Evolutionary conservation across 2,329 filamentous ascomycete genomes (phyloP).

Genomic region (Clonostachys chloroleuca): DNA sequence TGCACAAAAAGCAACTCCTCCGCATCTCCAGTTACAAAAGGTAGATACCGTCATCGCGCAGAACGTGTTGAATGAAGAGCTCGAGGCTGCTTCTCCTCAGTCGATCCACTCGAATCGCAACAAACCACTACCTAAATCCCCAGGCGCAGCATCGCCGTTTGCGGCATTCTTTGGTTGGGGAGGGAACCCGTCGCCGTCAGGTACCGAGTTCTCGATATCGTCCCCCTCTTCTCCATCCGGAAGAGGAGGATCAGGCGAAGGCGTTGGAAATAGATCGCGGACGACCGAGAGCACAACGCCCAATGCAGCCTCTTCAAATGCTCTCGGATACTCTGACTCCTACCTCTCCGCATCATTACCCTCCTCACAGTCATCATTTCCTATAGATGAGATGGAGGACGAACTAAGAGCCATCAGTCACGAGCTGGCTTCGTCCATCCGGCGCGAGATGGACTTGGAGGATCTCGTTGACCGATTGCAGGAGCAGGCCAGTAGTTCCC

Average conservation of each 20-base stretch:
- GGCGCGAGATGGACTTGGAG: slow-evolving; percentile 93
- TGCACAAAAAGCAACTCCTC: slow-evolving; percentile 43
- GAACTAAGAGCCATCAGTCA: slow-evolving; percentile 90
- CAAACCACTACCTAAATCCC: slow-evolving; percentile 52
- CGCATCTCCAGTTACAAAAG: slow-evolving; percentile 45
- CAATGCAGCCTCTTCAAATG: slow-evolving; percentile 33
- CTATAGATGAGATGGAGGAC: slow-evolving; percentile 87
- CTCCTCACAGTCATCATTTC: slow-evolving; percentile 29
- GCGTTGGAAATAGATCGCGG: slow-evolving; percentile 17
- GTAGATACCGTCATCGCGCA: slow-evolving; percentile 23
- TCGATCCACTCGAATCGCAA: slow-evolving; percentile 26
- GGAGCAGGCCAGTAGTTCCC: slow-evolving; percentile 61
- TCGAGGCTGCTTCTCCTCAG: slow-evolving; percentile 15
- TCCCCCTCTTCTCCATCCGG: slow-evolving; percentile 46
- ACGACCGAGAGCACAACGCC: slow-evolving; percentile 26
- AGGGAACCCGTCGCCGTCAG: slow-evolving; percentile 35
- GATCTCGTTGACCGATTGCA: slow-evolving; percentile 88
- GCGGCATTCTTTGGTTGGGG: slow-evolving; percentile 54
- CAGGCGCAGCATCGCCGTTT: slow-evolving; percentile 40
- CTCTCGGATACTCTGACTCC: slow-evolving; percentile 44
- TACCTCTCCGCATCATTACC: slow-evolving; percentile 42
- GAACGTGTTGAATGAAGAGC: slow-evolving; percentile 7
- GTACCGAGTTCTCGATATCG: slow-evolving; percentile 45
- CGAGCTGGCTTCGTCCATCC: slow-evolving; percentile 88
- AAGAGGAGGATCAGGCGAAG: too few relatives aligned